phyloP scores from a whole-genome alignment of 768 basidiomycete species.

The Agaricus bisporus region DNA sequence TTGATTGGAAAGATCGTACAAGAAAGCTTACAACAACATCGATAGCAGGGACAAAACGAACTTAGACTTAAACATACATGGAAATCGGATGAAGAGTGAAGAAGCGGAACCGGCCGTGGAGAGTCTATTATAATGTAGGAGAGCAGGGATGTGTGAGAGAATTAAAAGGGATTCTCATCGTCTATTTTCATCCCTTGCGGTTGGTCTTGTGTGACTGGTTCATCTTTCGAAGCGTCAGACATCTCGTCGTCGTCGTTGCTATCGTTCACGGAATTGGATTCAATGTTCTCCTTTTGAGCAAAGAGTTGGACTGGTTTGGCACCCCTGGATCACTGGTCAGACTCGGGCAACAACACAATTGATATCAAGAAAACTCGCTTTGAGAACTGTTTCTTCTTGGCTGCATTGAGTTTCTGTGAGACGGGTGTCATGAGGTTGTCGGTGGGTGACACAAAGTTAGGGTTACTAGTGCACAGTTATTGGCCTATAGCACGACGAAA shows the following conservation, averaged over 20 bases:
- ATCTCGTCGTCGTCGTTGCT: slow-evolving; percentile 20
- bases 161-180: slow-evolving; percentile 72
- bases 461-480: slow-evolving; percentile 52
- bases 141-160: slow-evolving; percentile 1
- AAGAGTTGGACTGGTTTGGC: slow-evolving; percentile 62
- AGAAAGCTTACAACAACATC: slow-evolving; percentile 18
- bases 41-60: slow-evolving; percentile 8
- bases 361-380: slow-evolving; percentile 52
- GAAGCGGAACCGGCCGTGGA: slow-evolving; percentile 8
- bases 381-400: slow-evolving; percentile 88
- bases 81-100: neutral
- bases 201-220: slow-evolving; percentile 15
- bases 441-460: slow-evolving; percentile 86
- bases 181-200: slow-evolving; percentile 34
- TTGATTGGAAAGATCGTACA: slow-evolving; percentile 14
- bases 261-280: slow-evolving; percentile 31
- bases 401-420: slow-evolving; percentile 86
- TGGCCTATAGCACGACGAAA: slow-evolving; percentile 1
- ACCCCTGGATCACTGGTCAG: slow-evolving; percentile 32
- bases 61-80: slow-evolving; percentile 8
- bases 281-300: slow-evolving; percentile 35
- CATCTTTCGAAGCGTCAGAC: no score
- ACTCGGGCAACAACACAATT: slow-evolving; percentile 1
- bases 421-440: slow-evolving; percentile 93
- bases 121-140: neutral